Evolutionary conservation across 2,329 filamentous ascomycete species (phyloP).

Genomic region (Volutella citrinella): DNA sequence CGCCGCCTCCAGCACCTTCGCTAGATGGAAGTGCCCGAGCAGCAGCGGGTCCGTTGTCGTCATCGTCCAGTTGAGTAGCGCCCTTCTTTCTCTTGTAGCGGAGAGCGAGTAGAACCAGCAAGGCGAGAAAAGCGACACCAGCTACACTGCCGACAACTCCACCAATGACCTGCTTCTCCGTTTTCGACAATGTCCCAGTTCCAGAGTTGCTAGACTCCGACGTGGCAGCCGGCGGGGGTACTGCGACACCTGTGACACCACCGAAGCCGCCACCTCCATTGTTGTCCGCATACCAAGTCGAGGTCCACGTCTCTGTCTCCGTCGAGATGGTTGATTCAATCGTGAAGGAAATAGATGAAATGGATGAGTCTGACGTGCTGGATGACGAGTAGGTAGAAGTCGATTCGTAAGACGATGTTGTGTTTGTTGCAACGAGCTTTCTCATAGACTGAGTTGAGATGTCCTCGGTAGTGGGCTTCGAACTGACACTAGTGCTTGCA

Average conservation of each 20-base stretch:
- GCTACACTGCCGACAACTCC: slow-evolving; percentile 58
- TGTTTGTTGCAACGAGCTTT: too few relatives aligned
- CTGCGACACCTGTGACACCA: slow-evolving; percentile 13
- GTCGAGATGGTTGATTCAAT: slow-evolving; percentile 23
- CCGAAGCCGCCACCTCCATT: slow-evolving; percentile 11
- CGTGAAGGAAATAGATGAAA: slow-evolving; percentile 16
- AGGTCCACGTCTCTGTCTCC: slow-evolving; percentile 23
- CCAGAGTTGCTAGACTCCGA: slow-evolving; percentile 17
- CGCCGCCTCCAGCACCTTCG: too few relatives aligned
- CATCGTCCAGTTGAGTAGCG: slow-evolving; percentile 41
- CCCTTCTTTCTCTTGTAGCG: slow-evolving; percentile 53
- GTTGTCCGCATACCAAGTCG: slow-evolving; percentile 17
- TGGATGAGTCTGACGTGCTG: slow-evolving; percentile 12
- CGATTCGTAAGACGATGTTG: too few relatives aligned
- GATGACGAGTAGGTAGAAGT: too few relatives aligned
- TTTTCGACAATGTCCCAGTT: slow-evolving; percentile 24
- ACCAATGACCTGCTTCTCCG: slow-evolving; percentile 46
- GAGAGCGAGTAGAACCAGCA: slow-evolving; percentile 52
- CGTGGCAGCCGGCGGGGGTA: slow-evolving; percentile 19
- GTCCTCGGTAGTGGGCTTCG: too few relatives aligned
- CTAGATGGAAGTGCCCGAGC: too few relatives aligned
- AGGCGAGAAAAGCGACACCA: slow-evolving; percentile 53
- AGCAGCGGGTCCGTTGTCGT: slow-evolving; percentile 21
- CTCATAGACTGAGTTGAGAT: too few relatives aligned
- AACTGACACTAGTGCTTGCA: too few relatives aligned